Evolutionary conservation across 495 filamentous ascomycete species (phyloP).

Genomic region (Aspergillus sparsus): DNA sequence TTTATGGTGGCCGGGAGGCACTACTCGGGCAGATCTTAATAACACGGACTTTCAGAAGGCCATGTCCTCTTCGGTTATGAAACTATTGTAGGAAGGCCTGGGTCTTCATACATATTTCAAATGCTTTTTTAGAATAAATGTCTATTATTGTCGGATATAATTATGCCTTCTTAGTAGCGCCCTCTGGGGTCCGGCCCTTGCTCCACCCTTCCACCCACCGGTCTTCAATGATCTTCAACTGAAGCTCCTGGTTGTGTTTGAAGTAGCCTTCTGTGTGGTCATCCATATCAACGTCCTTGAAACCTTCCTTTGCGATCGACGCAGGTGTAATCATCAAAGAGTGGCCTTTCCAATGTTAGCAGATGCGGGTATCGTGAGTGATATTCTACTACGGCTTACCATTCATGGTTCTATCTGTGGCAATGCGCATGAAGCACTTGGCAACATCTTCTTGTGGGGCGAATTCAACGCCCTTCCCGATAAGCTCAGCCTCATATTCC

Average conservation of each 20-base stretch:
- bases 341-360: conserved; percentile 17
- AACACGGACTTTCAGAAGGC: too few relatives aligned
- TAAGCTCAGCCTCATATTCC: conserved; percentile 28
- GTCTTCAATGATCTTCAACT: conserved; percentile 26
- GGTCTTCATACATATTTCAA: too few relatives aligned
- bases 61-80: too few relatives aligned
- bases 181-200: conserved; percentile 23
- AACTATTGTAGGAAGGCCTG: too few relatives aligned
- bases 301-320: conserved; percentile 26
- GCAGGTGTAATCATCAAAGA: conserved; percentile 25
- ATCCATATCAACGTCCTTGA: conserved; percentile 24
- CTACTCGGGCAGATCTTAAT: too few relatives aligned
- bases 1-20: too few relatives aligned
- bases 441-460: conserved; percentile 30
- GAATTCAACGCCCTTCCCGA: conserved; percentile 34
- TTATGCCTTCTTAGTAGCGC: conserved; percentile 3
- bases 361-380: neutral
- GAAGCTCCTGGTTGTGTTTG: conserved; percentile 23
- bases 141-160: too few relatives aligned
- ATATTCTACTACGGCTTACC: conserved; percentile 18
- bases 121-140: too few relatives aligned
- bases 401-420: conserved; percentile 34
- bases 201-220: conserved; percentile 27
- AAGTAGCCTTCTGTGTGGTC: conserved; percentile 26
- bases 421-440: conserved; percentile 35